A percentile compares a stretch with the other conserved stretches of the same genome.
Evolutionary conservation across 1,139 yeast genomes (phyloP).

Genomic region (Geotrichum cucujoidarum): DNA sequence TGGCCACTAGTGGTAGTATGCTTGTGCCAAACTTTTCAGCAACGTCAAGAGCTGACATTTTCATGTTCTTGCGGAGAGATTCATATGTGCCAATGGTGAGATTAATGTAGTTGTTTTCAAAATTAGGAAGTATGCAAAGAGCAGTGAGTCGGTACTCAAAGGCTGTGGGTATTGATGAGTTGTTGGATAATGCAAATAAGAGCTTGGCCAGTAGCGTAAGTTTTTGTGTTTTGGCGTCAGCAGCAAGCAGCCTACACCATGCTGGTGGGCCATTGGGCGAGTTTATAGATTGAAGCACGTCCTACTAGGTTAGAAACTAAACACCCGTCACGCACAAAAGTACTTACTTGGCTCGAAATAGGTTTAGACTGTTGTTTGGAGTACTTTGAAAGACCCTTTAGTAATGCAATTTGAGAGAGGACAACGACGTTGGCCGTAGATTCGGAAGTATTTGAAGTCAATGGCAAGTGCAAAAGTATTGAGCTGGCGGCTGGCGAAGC

Average conservation of each 20-base stretch:
- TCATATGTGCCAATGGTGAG: conserved; percentile 21
- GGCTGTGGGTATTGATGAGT: conserved; percentile 20
- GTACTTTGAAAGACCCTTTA: conserved; percentile 20
- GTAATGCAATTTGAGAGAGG: conserved; percentile 21
- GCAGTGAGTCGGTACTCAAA: conserved; percentile 22
- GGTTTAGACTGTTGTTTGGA: conserved; percentile 19
- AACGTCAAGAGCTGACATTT: conserved; percentile 10
- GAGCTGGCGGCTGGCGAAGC: neutral
- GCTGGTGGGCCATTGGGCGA: conserved; percentile 15
- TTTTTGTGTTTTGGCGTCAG: conserved; percentile 14
- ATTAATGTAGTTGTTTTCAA: conserved; percentile 19
- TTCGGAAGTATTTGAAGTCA: conserved; percentile 2
- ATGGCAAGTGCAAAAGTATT: neutral
- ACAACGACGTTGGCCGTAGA: conserved; percentile 20
- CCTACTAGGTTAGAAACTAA: conserved; percentile 7
- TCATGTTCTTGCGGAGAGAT: conserved; percentile 18
- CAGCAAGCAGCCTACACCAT: conserved; percentile 21
- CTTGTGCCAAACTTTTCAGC: conserved; percentile 19
- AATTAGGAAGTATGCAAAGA: conserved; percentile 17
- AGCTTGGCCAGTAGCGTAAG: conserved; percentile 21
- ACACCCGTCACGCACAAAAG: neutral
- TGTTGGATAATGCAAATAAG: conserved; percentile 22
- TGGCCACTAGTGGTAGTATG: conserved; percentile 14
- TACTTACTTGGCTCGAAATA: conserved; percentile 20
- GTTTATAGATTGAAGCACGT: conserved; percentile 9